Conservation (phyloP, 2,329 filamentous ascomycete genomes). For the Boeremia lycopersici region DNA sequence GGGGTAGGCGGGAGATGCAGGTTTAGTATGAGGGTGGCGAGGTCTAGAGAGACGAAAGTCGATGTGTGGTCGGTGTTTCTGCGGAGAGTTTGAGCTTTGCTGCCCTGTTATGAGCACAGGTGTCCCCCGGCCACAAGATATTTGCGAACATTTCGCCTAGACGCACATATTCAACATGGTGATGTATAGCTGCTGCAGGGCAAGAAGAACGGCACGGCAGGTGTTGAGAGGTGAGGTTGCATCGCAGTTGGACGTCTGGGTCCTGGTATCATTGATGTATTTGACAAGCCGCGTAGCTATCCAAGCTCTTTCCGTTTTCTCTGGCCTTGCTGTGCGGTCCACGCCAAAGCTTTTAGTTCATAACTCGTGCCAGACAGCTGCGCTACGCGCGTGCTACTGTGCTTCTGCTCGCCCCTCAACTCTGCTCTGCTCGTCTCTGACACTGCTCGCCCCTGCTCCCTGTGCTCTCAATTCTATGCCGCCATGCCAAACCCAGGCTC, state of each 20-base stretch:
- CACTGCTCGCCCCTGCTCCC: not conserved
- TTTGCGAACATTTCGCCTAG: no score
- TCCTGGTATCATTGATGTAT: conserved; percentile 26
- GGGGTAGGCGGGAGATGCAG: no score
- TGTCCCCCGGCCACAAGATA: no score
- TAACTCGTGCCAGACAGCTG: conserved; percentile 6
- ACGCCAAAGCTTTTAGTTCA: conserved; percentile 7
- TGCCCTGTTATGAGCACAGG: no score
- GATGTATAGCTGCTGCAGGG: not conserved
- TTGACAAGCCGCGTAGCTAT: conserved; percentile 19
- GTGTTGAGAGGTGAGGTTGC: not conserved
- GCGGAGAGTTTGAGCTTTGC: no score
- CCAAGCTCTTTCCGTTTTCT: conserved; percentile 16
- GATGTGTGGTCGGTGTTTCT: no score
- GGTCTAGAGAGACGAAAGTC: no score
- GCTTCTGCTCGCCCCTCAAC: not conserved
- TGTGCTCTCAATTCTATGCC: conserved; percentile 3
- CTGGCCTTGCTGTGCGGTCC: conserved; percentile 5
- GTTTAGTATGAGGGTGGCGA: no score
- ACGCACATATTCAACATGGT: not conserved
- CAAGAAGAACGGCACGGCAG: not conserved
- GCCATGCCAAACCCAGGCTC: conserved; percentile 74
- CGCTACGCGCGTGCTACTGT: not conserved
- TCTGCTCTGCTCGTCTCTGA: not conserved
- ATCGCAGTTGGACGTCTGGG: conserved; percentile 19